Conservation (phyloP, 805 yeast genomes). For the Spathaspora arborariae region DNA sequence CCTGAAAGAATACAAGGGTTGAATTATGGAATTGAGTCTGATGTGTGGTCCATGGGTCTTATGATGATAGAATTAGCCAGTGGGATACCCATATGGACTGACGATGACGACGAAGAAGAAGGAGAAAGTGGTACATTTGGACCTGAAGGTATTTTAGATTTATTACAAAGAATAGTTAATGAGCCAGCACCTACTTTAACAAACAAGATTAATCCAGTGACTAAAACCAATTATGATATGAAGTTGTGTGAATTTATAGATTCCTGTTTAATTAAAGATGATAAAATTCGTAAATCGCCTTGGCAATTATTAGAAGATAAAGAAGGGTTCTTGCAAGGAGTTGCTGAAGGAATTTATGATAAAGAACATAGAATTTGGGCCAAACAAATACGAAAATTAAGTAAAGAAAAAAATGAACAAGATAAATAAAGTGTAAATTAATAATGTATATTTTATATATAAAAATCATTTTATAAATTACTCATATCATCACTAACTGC, state of each 20-base stretch:
- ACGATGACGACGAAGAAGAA: constrained; percentile 29
- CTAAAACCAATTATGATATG: constrained; percentile 32
- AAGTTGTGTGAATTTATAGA: constrained; percentile 66
- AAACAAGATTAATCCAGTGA: constrained; percentile 26
- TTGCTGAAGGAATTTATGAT: constrained; percentile 27
- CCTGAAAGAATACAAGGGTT: constrained; percentile 98
- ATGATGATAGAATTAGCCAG: constrained; percentile 85
- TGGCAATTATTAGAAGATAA: constrained; percentile 51
- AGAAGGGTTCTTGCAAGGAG: constrained; percentile 27
- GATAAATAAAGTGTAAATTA: not conserved
- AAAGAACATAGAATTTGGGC: constrained; percentile 41
- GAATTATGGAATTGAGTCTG: constrained; percentile 89
- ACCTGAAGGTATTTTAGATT: constrained; percentile 86
- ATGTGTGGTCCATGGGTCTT: constrained; percentile 94
- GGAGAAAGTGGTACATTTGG: constrained; percentile 11
- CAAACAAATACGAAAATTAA: constrained; percentile 30
- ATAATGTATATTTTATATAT: not conserved
- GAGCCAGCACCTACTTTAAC: constrained; percentile 79
- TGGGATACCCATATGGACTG: constrained; percentile 77
- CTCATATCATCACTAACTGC: constrained; percentile 51
- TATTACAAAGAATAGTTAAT: constrained; percentile 87
- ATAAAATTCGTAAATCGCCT: constrained; percentile 64
- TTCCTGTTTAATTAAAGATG: constrained; percentile 70
- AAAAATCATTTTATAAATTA: constrained; percentile 2
- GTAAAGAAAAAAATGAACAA: constrained; percentile 21